These are phyloP conservation scores for Epipyxis sp. DNA, from an alignment of 108 stramenopile genomes.

Conservation along the genomic window DNA sequence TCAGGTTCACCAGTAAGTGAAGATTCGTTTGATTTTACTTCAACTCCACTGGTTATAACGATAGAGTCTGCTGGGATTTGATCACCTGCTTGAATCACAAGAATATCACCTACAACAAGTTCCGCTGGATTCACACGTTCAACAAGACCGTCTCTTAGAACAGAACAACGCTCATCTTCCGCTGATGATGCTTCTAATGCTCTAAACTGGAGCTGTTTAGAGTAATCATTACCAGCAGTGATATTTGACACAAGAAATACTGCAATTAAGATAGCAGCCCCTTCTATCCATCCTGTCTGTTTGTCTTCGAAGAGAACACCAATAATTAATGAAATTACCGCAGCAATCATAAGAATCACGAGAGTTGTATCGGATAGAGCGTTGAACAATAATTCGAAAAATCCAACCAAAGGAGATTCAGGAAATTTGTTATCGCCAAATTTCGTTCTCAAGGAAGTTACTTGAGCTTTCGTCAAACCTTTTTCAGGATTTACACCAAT, in stretches of 20 bases:
- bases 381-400: background rate
- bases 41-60: too few species aligned
- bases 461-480: background rate
- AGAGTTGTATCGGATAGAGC: slow-evolving; percentile 16
- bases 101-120: slow-evolving; percentile 24
- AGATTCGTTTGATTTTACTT: slow-evolving; percentile 33
- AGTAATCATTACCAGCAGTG: slow-evolving; percentile 29
- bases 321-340: slow-evolving; percentile 3
- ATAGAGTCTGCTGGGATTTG: slow-evolving; percentile 16
- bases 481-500: background rate
- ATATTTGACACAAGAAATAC: slow-evolving; percentile 29
- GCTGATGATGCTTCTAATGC: slow-evolving; percentile 1
- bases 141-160: background rate
- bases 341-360: slow-evolving; percentile 15
- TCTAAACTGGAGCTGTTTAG: slow-evolving; percentile 23
- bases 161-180: slow-evolving; percentile 13
- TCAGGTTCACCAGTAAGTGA: slow-evolving; percentile 29
- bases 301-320: background rate
- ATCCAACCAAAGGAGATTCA: slow-evolving; percentile 7
- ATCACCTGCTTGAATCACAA: slow-evolving; percentile 29
- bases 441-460: background rate
- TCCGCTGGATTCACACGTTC: slow-evolving; percentile 22
- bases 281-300: slow-evolving; percentile 32
- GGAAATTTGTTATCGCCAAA: slow-evolving; percentile 26
- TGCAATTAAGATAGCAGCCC: slow-evolving; percentile 18